Conservation (phyloP, 768 basidiomycete genomes). For the Amylocystis lapponica region DNA sequence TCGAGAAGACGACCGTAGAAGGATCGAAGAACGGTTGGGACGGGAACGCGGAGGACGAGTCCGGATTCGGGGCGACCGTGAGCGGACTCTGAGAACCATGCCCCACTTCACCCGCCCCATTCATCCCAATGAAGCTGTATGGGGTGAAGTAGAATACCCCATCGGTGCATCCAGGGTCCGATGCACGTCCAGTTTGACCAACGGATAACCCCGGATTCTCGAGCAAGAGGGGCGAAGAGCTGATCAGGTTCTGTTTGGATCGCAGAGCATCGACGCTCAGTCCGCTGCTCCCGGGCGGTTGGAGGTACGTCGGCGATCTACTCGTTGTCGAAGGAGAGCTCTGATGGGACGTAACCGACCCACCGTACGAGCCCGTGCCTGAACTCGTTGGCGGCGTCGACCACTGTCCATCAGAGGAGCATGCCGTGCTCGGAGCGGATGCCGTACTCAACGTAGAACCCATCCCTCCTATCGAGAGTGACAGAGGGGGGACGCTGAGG, state of each 20-base stretch:
- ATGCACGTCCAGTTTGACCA: too few species aligned
- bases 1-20: conserved; percentile 11
- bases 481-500: conserved; percentile 21
- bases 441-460: conserved; percentile 6
- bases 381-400: conserved; percentile 13
- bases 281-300: conserved; percentile 9
- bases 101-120: too few species aligned
- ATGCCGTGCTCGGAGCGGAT: conserved; percentile 19
- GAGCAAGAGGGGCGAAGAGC: neutral
- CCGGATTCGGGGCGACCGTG: too few species aligned
- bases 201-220: neutral
- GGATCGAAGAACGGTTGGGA: conserved; percentile 10
- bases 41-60: neutral
- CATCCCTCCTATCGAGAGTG: conserved; percentile 12
- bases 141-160: neutral
- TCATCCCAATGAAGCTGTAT: too few species aligned
- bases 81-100: too few species aligned
- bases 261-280: neutral
- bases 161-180: neutral
- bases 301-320: conserved; percentile 10
- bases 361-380: conserved; percentile 13
- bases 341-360: conserved; percentile 10
- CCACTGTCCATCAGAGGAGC: conserved; percentile 12
- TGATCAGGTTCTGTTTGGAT: neutral
- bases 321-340: conserved; percentile 12